Evolutionary conservation across 2,329 filamentous ascomycete species (phyloP), one percentile per base, ranked within the genome.

Genomic region (Monosporascus cannonballus): DNA sequence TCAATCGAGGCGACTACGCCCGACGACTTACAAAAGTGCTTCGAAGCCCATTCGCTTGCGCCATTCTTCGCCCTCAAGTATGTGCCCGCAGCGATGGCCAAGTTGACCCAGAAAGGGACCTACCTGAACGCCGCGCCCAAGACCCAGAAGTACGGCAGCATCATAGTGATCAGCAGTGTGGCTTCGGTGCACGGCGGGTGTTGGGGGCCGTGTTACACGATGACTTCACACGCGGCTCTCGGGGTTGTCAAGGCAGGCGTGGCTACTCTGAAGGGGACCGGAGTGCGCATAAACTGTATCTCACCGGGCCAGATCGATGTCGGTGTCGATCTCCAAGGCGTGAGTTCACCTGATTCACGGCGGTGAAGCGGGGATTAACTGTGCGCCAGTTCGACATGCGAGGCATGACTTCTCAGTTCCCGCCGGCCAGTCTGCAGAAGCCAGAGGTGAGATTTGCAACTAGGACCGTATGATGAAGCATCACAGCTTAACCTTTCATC

Each of bases 41-140:
- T 85, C 64, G 80, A 84, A 61, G 77, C 79, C 2, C 83, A 85
- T 61, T 75, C 74, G 39, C 75, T 85, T 67, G 79, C 80, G 6
- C 81, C 83, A 2, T 85, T 86, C 71, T 84, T 83, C 59, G 82
- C 81, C 1, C 71, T 85, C 56, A 85, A 85, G 64, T 84, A 85
- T 60, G 81, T 80, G 0, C 81, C 82, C 0, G 76, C 80, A 2
- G 83, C 83, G 2, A 85, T 86, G 83, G 74, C 70, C 18, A 85
- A 85, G 63, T 75, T 77, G 6, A 78, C 77, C 0, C 71, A 75
- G 0, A 77, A 67, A 55, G 67, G 78, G 56, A 74, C 77, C 44
- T 85, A 86, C 60, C 73, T 79, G 0, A 85, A 85, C 59, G 82
- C 83, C 1, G 77, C 80, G 14, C 79, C 79, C 0, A 85, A 85